Base-by-base conservation (phyloP, 2,329 filamentous ascomycete species). In the Leptographium procerum region DNA sequence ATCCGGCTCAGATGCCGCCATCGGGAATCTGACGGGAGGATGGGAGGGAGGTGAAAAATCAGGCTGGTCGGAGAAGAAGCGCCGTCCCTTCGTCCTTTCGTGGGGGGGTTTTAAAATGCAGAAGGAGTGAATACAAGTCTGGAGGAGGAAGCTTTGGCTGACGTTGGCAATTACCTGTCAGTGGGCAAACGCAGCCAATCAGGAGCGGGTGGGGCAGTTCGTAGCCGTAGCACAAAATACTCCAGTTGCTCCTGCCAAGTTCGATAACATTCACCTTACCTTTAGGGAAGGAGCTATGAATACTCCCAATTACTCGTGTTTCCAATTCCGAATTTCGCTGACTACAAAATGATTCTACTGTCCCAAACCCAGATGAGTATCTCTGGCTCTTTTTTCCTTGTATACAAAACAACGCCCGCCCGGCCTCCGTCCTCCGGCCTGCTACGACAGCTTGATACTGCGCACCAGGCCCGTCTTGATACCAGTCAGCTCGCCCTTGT, bases 381-480 rank as follows among this genome's bases (percentile, higher is more conserved):
- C n/a, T n/a, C n/a, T n/a, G n/a, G n/a, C n/a, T n/a, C n/a, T 33
- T 10, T 33, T 33, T 33, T 33, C 31, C 31, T 5, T 33, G 6
- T 33, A 33, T 10, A 33, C 31, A 33, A 33, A 33, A 5, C 31
- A 5, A 33, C 10, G 31, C 31, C 31, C 6, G n/a, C 6, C 31
- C 31, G 31, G 31, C 31, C 19, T 26, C 36, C 13, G 22, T 34
- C 19, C n/a, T n/a, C n/a, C n/a, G n/a, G n/a, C n/a, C n/a, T n/a
- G n/a, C n/a, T 57, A 62, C n/a, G 34, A 92, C 74, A 99, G 77
- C 78, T 94, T 97, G 69, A 89, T 82, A 80, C 90, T 95, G 84
- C 94, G 95, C 67, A 97, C 85, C 72, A 99, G 74, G 24, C 88
- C 88, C 66, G 86, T 88, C 79, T 96, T 97, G 75, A 99, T 95